These are phyloP conservation scores for Geotrichum fermentans DNA, from an alignment of 1,139 yeast species.

Conservation along the genomic window DNA sequence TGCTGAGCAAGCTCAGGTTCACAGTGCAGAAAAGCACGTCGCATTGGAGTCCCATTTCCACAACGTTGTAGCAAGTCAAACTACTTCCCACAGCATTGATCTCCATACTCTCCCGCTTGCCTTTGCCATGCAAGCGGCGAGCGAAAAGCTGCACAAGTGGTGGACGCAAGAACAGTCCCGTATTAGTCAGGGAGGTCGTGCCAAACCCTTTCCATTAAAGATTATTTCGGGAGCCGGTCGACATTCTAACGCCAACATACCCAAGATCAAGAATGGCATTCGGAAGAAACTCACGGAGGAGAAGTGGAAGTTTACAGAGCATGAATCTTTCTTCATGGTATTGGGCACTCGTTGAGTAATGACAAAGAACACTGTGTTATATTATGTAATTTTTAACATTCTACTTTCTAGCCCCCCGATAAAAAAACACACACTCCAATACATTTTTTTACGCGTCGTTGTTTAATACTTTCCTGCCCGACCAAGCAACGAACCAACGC, in stretches of 20 bases:
- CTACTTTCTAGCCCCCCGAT: too few relatives aligned
- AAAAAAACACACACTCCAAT: neutral
- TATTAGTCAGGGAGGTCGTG: neutral
- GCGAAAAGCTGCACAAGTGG: constrained; percentile 26
- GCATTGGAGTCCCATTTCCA: constrained; percentile 21
- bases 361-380: neutral
- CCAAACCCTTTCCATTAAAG: constrained; percentile 21
- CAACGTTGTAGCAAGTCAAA: constrained; percentile 22
- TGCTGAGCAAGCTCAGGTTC: constrained; percentile 26
- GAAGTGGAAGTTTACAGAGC: constrained; percentile 26
- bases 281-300: constrained; percentile 25
- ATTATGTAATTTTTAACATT: constrained; percentile 3
- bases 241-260: constrained; percentile 33
- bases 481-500: too few relatives aligned
- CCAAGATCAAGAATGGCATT: constrained; percentile 33
- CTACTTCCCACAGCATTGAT: constrained; percentile 26
- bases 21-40: constrained; percentile 19
- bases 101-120: constrained; percentile 32
- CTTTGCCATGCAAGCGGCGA: constrained; percentile 28
- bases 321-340: constrained; percentile 26
- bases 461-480: neutral
- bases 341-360: neutral
- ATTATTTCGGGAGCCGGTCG: constrained; percentile 35
- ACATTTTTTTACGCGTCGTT: too few relatives aligned
- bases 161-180: constrained; percentile 19